phyloP scores from a whole-genome alignment of 352 stramenopile genomes.

The Globisporangium lucens region DNA sequence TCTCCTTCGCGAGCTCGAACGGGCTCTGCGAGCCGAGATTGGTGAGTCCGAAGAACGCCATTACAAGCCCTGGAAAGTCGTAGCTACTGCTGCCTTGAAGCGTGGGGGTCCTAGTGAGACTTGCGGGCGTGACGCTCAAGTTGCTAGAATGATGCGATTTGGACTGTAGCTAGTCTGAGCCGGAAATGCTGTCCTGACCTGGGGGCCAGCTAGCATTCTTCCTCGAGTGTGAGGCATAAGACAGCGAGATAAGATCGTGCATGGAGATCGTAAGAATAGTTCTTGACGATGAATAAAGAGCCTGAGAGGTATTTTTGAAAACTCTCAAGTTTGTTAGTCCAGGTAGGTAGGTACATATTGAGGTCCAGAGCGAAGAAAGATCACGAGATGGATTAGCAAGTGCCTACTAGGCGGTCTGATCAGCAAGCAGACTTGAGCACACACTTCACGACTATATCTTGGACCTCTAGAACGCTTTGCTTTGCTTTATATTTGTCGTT shows the following conservation, averaged over 20 bases:
- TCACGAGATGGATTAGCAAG: too few relatives aligned
- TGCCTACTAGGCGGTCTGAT: not conserved
- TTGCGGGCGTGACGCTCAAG: not conserved
- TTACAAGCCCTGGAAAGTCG: slow-evolving; percentile 7
- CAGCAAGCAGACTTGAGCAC: not conserved
- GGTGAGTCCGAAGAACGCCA: slow-evolving; percentile 72
- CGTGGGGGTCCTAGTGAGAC: not conserved
- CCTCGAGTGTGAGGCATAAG: not conserved
- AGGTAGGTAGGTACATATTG: not conserved
- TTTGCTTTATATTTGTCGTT: not conserved
- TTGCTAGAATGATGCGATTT: not conserved
- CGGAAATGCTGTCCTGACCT: not conserved
- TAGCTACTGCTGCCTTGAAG: not conserved
- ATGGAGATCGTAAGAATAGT: not conserved
- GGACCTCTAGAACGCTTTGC: not conserved
- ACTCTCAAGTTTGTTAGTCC: not conserved
- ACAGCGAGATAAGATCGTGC: not conserved
- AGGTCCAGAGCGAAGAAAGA: not conserved
- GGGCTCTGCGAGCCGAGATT: slow-evolving; percentile 50
- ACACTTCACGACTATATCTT: not conserved
- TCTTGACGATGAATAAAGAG: not conserved
- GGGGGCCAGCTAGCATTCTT: not conserved
- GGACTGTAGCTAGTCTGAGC: not conserved
- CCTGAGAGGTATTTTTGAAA: not conserved
- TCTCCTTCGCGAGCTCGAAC: slow-evolving; percentile 55